Evolutionary conservation across 768 basidiomycete genomes (phyloP).

Genomic region (Arthromyces matolae): DNA sequence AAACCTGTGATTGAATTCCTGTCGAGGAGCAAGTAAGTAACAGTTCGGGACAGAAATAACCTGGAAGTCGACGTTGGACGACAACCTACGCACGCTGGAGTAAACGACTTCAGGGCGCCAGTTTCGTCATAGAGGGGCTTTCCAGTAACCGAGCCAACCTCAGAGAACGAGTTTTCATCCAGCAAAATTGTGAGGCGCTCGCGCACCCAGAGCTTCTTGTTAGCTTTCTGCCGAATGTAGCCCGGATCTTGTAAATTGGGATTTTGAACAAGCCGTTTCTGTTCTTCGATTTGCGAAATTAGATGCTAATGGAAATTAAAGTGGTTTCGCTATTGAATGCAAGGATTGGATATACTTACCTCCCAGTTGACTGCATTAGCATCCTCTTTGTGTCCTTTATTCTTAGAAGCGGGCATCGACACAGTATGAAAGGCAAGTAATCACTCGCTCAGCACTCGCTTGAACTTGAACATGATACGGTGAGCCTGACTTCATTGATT

Average conservation of each 20-base stretch:
- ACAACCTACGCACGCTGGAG: conserved; percentile 34
- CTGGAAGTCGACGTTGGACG: too few relatives aligned
- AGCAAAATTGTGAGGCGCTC: conserved; percentile 33
- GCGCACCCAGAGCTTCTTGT: conserved; percentile 38
- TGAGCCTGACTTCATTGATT: too few relatives aligned
- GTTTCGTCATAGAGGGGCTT: conserved; percentile 27
- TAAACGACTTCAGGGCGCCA: conserved; percentile 28
- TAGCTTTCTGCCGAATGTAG: conserved; percentile 35
- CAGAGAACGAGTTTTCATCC: conserved; percentile 30
- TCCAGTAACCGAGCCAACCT: conserved; percentile 37
- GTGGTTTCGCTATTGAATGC: conserved; percentile 25
- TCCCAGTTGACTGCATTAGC: too few relatives aligned
- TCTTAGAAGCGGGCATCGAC: too few relatives aligned
- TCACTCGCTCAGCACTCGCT: too few relatives aligned
- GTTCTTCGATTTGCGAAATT: conserved; percentile 26
- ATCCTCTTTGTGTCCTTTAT: too few relatives aligned
- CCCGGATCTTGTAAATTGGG: conserved; percentile 35
- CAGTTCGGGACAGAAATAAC: not conserved
- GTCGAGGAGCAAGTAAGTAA: not conserved
- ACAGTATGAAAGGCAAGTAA: too few relatives aligned
- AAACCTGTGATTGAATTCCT: conserved; percentile 38
- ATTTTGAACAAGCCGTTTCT: conserved; percentile 27
- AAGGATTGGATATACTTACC: conserved; percentile 35
- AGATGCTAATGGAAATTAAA: conserved; percentile 22
- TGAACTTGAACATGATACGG: too few relatives aligned